Conservation (phyloP, 2,329 filamentous ascomycete genomes). For the Davidsoniella eucalypti region DNA sequence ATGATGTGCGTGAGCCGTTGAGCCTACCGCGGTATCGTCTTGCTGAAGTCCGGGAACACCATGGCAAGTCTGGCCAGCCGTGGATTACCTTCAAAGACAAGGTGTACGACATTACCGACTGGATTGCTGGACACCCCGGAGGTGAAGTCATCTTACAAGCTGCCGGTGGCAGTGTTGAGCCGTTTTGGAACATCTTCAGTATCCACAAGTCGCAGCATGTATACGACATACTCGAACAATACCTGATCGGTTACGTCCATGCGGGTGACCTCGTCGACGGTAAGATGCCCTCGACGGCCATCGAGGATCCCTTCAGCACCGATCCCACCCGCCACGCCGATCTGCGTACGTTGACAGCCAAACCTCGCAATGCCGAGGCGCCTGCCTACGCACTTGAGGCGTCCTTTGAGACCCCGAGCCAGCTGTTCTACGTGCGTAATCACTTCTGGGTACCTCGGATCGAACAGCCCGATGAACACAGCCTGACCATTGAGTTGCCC, state of each 20-base stretch:
- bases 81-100: conserved; percentile 50
- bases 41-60: conserved; percentile 34
- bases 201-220: conserved; percentile 52
- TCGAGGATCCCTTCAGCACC: conserved; percentile 43
- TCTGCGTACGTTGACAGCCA: conserved; percentile 34
- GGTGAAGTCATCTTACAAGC: conserved; percentile 52
- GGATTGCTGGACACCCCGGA: conserved; percentile 48
- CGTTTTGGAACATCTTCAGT: conserved; percentile 54
- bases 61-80: conserved; percentile 33
- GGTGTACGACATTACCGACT: conserved; percentile 57
- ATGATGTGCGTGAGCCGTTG: conserved; percentile 21
- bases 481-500: conserved; percentile 36
- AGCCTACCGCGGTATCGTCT: conserved; percentile 33
- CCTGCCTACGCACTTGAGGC: conserved; percentile 30
- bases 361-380: conserved; percentile 46
- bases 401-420: conserved; percentile 37
- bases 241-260: conserved; percentile 45
- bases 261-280: conserved; percentile 41
- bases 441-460: conserved; percentile 46
- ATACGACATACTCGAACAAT: conserved; percentile 47
- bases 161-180: conserved; percentile 46
- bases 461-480: conserved; percentile 24
- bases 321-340: conserved; percentile 36
- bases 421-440: conserved; percentile 43
- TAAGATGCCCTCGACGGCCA: conserved; percentile 30